Conservation (phyloP, 179 eudicot species). For the Amaranthus tricolor region DNA sequence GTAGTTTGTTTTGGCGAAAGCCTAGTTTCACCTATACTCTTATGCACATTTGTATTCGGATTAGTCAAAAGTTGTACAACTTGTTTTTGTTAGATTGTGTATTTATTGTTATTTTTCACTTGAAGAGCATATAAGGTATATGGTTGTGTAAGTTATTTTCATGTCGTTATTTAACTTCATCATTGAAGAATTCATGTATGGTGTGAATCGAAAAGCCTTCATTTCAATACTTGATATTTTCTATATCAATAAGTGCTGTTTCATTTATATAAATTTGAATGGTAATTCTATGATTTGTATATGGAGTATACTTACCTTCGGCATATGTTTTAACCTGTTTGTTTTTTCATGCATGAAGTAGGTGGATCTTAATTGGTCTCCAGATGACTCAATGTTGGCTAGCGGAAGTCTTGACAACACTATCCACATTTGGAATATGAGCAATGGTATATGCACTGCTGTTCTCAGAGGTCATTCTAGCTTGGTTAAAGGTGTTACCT, state of each 20-base stretch:
- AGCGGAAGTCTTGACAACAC: slow-evolving; percentile 96
- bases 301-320: slow-evolving; percentile 3
- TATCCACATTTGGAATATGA: slow-evolving; percentile 89
- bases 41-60: background rate
- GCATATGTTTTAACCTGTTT: slow-evolving; percentile 36
- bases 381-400: slow-evolving; percentile 90
- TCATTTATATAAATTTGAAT: background rate
- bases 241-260: background rate
- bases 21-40: background rate
- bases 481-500: slow-evolving; percentile 91
- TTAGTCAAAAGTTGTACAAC: background rate
- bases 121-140: background rate
- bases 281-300: background rate
- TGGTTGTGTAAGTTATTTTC: background rate
- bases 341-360: slow-evolving; percentile 75
- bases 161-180: background rate
- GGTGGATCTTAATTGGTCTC: slow-evolving; percentile 99
- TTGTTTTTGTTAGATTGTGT: background rate
- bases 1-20: background rate
- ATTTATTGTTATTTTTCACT: background rate
- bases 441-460: slow-evolving; percentile 86
- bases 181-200: slow-evolving; percentile 5
- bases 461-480: slow-evolving; percentile 97
- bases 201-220: background rate
- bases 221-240: background rate